Percentiles rank a stretch among this genome's conserved stretches.
phyloP scores from a whole-genome alignment of 768 basidiomycete species.

The Rhodotorula paludigena region DNA sequence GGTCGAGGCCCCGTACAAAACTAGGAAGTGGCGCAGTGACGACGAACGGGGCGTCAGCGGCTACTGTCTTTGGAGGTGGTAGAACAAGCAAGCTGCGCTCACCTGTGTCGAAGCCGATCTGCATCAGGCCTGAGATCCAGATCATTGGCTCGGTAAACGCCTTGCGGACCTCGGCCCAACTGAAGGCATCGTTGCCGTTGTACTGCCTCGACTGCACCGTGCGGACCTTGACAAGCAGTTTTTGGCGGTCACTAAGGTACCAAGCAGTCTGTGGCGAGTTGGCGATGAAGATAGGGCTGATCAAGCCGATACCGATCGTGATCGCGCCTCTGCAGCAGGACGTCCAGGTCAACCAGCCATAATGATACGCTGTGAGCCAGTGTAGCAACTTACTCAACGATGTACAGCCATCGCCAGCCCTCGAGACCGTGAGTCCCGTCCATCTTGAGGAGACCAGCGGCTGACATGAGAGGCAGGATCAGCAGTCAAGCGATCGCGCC shows the following conservation, averaged over 20 bases:
- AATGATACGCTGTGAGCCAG: no score
- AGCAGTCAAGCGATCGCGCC: not conserved
- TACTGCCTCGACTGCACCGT: constrained; percentile 15
- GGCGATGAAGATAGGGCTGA: constrained; percentile 17
- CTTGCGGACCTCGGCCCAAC: constrained; percentile 18
- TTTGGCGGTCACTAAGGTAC: constrained; percentile 27
- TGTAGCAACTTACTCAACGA: not conserved
- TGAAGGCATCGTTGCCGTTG: constrained; percentile 17
- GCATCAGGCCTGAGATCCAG: constrained; percentile 9
- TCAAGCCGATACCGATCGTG: constrained; percentile 24
- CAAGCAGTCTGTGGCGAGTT: constrained; percentile 12
- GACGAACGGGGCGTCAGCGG: no score
- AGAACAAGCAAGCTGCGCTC: no score
- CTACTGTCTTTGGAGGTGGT: no score
- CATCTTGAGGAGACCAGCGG: constrained; percentile 15
- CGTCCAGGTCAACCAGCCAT: not conserved
- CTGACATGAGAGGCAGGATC: not conserved
- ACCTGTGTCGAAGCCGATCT: constrained; percentile 14
- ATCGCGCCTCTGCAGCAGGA: not conserved
- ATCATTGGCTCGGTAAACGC: constrained; percentile 16
- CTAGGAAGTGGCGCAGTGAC: no score
- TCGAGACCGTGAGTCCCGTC: constrained; percentile 4
- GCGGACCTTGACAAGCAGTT: constrained; percentile 20
- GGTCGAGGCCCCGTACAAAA: constrained; percentile 23
- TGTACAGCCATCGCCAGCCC: constrained; percentile 20